A percentile compares a stretch with the other conserved stretches of the same genome.
phyloP scores from a whole-genome alignment of 257 asterid genomes.

The Cordia subcordata region DNA sequence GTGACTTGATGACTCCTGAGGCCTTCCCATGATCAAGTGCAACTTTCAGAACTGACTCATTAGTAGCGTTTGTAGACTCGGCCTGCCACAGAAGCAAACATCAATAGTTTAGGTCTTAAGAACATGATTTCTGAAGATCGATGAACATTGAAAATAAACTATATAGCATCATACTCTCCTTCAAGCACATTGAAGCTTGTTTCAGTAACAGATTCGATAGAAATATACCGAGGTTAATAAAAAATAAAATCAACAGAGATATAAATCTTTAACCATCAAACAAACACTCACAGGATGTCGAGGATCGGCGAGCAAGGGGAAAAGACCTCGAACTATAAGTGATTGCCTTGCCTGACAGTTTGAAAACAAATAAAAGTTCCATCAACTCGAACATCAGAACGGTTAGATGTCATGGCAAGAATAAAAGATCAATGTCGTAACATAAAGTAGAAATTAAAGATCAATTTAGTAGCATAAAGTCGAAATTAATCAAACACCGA shows the following conservation, averaged over 20 bases:
- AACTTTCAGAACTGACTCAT: slow-evolving; percentile 61
- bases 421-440: too few relatives aligned
- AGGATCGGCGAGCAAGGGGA: slow-evolving; percentile 98
- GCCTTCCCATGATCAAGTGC: slow-evolving; percentile 76
- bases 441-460: too few relatives aligned
- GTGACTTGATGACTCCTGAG: slow-evolving; percentile 62
- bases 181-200: too few relatives aligned
- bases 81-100: slow-evolving; percentile 38
- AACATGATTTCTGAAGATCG: too few relatives aligned
- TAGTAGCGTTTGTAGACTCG: slow-evolving; percentile 58
- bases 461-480: too few relatives aligned
- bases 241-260: neutral
- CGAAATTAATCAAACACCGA: too few relatives aligned
- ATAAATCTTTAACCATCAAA: neutral
- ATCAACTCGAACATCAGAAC: neutral
- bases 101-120: neutral
- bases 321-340: slow-evolving; percentile 86
- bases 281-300: slow-evolving; percentile 72
- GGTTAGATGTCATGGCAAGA: too few relatives aligned
- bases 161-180: too few relatives aligned
- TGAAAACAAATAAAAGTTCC: neutral
- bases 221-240: neutral
- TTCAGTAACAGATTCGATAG: too few relatives aligned
- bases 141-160: neutral
- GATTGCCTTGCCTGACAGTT: slow-evolving; percentile 84